A percentile compares a stretch with the other conserved stretches of the same genome.
These are phyloP conservation scores for Xylaria scruposa DNA, from an alignment of 495 filamentous ascomycete genomes.

Conservation along the genomic window DNA sequence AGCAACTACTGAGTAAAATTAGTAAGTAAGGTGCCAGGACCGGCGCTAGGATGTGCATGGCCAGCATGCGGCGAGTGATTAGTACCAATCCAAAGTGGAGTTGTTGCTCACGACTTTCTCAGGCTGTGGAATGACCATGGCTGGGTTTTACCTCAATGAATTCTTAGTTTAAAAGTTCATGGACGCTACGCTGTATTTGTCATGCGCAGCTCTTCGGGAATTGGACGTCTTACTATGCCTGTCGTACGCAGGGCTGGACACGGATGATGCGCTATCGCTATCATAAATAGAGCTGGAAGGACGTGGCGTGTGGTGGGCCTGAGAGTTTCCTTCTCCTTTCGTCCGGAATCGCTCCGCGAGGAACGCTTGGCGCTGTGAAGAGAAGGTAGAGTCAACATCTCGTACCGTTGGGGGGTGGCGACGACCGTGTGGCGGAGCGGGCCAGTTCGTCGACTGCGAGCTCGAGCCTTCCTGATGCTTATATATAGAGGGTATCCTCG, in stretches of 20 bases:
- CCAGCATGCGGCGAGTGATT: too few species aligned
- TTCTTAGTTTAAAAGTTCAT: background rate
- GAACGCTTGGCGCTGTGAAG: slow-evolving; percentile 9
- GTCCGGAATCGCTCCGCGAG: slow-evolving; percentile 17
- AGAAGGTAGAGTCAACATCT: slow-evolving; percentile 15
- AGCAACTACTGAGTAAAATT: too few species aligned
- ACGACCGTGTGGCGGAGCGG: slow-evolving; percentile 19
- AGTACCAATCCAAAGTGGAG: too few species aligned
- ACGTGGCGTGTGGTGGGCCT: background rate
- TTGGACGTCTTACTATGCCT: background rate
- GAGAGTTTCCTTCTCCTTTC: background rate
- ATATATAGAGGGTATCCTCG: slow-evolving; percentile 32
- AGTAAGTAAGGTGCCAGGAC: background rate
- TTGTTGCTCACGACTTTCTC: background rate
- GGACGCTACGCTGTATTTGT: too few species aligned
- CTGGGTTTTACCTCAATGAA: background rate
- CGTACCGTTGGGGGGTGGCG: background rate
- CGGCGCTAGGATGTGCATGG: background rate
- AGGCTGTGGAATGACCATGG: background rate
- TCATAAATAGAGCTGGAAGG: slow-evolving; percentile 9
- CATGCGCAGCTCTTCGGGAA: too few species aligned
- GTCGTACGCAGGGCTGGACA: background rate
- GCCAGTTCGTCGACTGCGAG: too few species aligned
- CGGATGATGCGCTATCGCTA: background rate
- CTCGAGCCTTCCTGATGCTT: background rate